Percentiles rank a stretch among this genome's conserved stretches.
phyloP scores from a whole-genome alignment of 164 flowering plant genomes.

The Kalanchoe fedtschenkoi region DNA sequence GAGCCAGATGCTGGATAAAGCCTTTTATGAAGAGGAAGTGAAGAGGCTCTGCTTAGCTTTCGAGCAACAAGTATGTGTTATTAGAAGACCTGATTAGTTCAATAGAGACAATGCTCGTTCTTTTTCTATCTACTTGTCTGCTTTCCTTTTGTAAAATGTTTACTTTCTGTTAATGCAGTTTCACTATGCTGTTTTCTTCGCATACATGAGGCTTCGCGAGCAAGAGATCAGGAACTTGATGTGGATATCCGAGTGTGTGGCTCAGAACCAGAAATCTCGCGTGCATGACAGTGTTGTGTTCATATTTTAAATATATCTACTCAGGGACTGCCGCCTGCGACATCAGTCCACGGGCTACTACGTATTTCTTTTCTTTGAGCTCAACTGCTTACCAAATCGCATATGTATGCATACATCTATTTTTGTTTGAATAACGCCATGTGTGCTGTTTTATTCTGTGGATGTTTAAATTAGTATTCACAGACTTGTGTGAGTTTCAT shows the following conservation, averaged over 20 bases:
- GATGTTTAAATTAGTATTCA: too few species aligned
- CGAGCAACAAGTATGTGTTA: conserved; percentile 80
- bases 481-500: too few species aligned
- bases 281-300: conserved; percentile 97
- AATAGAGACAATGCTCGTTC: not conserved
- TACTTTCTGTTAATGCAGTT: conserved; percentile 44
- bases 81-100: too few species aligned
- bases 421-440: too few species aligned
- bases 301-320: conserved; percentile 47
- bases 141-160: not conserved
- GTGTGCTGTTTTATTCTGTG: too few species aligned
- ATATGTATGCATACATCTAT: not conserved
- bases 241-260: conserved; percentile 99
- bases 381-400: not conserved
- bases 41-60: conserved; percentile 91
- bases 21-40: conserved; percentile 98
- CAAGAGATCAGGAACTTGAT: conserved; percentile 98
- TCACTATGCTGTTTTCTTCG: conserved; percentile 91
- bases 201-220: conserved; percentile 95
- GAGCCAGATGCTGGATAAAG: conserved; percentile 98
- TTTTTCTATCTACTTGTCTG: not conserved
- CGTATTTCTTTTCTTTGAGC: not conserved
- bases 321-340: not conserved
- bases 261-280: conserved; percentile 96
- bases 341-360: too few species aligned